These are phyloP conservation scores for Cercospora zeae-maydis DNA, from an alignment of 2,329 filamentous ascomycete genomes.

Conservation along the genomic window DNA sequence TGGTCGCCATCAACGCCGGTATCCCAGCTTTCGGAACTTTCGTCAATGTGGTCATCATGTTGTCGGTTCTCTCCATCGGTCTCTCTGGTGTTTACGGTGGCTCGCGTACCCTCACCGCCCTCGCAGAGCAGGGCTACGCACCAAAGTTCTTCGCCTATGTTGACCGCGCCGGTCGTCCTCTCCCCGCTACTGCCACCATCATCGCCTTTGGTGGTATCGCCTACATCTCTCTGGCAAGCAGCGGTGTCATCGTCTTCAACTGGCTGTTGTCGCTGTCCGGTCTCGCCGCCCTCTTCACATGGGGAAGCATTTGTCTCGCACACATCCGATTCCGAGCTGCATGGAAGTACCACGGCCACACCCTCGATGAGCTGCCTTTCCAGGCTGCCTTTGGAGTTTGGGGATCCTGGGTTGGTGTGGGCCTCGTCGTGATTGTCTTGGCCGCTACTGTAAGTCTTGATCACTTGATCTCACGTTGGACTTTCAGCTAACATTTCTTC, in stretches of 20 bases:
- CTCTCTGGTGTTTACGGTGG: slow-evolving; percentile 81
- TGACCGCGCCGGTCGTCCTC: slow-evolving; percentile 58
- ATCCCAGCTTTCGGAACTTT: slow-evolving; percentile 78
- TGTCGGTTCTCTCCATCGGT: slow-evolving; percentile 76
- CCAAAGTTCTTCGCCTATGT: slow-evolving; percentile 58
- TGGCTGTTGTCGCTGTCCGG: slow-evolving; percentile 70
- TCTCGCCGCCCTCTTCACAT: slow-evolving; percentile 70
- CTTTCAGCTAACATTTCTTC: neutral
- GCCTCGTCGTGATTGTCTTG: slow-evolving; percentile 72
- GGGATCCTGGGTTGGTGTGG: slow-evolving; percentile 77
- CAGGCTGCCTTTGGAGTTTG: slow-evolving; percentile 70
- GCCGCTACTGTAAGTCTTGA: slow-evolving; percentile 57
- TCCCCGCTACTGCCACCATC: slow-evolving; percentile 48
- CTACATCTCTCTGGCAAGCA: slow-evolving; percentile 54
- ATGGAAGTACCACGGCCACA: slow-evolving; percentile 59
- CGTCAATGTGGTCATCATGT: slow-evolving; percentile 91
- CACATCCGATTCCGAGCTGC: slow-evolving; percentile 64
- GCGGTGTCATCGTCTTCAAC: slow-evolving; percentile 51
- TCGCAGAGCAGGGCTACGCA: slow-evolving; percentile 71
- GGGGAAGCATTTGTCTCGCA: slow-evolving; percentile 64
- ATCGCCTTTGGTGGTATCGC: slow-evolving; percentile 56
- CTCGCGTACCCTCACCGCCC: slow-evolving; percentile 80
- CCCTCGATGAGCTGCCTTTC: slow-evolving; percentile 76
- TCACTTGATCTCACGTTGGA: neutral
- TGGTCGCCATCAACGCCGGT: slow-evolving; percentile 73